Evolutionary conservation across 2,329 filamentous ascomycete genomes (phyloP).

Genomic region (Ascochyta viciae-villosae): DNA sequence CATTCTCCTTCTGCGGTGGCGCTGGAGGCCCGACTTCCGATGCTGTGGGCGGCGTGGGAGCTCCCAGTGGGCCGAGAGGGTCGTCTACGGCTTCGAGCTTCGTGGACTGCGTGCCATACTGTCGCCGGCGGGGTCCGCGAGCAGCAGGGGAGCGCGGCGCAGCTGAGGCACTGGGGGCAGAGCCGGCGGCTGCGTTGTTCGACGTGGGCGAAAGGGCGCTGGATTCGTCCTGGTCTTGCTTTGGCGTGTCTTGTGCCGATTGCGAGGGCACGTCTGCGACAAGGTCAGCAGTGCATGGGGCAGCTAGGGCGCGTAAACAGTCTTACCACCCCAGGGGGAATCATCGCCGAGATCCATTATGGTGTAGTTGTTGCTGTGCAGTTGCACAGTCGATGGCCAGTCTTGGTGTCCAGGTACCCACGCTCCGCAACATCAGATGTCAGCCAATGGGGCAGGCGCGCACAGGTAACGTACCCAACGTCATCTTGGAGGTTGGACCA

Average conservation of each 20-base stretch:
- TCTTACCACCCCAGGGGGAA: conserved; percentile 53
- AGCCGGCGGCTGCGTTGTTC: conserved; percentile 28
- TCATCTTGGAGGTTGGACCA: conserved; percentile 6
- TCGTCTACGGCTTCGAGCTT: conserved; percentile 79
- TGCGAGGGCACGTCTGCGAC: conserved; percentile 56
- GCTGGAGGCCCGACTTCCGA: conserved; percentile 71
- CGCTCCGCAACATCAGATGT: conserved; percentile 6
- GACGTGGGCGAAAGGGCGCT: conserved; percentile 28
- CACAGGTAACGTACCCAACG: conserved; percentile 17
- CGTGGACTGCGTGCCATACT: conserved; percentile 76
- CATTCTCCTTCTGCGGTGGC: conserved; percentile 67
- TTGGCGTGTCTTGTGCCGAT: conserved; percentile 37
- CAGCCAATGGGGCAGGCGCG: conserved; percentile 14
- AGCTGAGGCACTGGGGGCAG: conserved; percentile 48
- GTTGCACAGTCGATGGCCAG: conserved; percentile 19
- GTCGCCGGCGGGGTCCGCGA: conserved; percentile 61
- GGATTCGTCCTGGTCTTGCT: conserved; percentile 47
- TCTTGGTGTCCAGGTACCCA: conserved; percentile 15
- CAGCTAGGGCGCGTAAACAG: neutral
- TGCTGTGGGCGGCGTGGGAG: conserved; percentile 61
- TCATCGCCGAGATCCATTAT: conserved; percentile 54
- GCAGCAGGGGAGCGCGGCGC: conserved; percentile 57
- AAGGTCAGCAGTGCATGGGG: conserved; percentile 21
- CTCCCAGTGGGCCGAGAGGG: conserved; percentile 78
- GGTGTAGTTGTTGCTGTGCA: conserved; percentile 20